Conservation (phyloP, 176 grass and related monocot genomes). For the Juncus inflexus region DNA sequence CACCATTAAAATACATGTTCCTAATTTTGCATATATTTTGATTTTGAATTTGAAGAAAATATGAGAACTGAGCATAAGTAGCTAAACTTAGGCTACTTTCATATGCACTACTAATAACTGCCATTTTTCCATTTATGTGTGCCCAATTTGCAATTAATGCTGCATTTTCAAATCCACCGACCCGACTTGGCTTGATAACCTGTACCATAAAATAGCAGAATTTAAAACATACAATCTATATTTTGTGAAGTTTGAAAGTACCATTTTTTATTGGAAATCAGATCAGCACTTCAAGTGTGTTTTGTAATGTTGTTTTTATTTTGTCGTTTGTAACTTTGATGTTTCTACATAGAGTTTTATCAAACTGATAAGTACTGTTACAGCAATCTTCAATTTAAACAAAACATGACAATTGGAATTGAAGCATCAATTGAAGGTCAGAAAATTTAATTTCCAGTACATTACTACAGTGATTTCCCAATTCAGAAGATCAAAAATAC, state of each 20-base stretch:
- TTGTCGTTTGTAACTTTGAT: neutral
- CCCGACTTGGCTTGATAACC: conserved; percentile 93
- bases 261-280: neutral
- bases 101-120: conserved; percentile 79
- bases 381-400: no score
- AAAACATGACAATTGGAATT: no score
- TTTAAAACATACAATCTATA: neutral
- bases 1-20: conserved; percentile 37
- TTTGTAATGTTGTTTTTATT: neutral
- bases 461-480: conserved; percentile 27
- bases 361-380: no score
- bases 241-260: neutral
- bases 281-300: neutral
- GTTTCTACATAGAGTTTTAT: neutral
- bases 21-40: conserved; percentile 50
- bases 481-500: conserved; percentile 26
- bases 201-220: conserved; percentile 26
- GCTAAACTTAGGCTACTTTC: conserved; percentile 91
- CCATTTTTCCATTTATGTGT: conserved; percentile 75
- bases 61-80: conserved; percentile 71
- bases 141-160: conserved; percentile 89
- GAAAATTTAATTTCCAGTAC: conserved; percentile 11
- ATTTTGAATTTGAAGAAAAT: conserved; percentile 63
- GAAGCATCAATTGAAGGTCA: neutral
- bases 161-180: conserved; percentile 85